Evolutionary conservation across 768 basidiomycete genomes (phyloP), one percentile per base, ranked within the genome.

Genomic region (Auriscalpium microsporum): DNA sequence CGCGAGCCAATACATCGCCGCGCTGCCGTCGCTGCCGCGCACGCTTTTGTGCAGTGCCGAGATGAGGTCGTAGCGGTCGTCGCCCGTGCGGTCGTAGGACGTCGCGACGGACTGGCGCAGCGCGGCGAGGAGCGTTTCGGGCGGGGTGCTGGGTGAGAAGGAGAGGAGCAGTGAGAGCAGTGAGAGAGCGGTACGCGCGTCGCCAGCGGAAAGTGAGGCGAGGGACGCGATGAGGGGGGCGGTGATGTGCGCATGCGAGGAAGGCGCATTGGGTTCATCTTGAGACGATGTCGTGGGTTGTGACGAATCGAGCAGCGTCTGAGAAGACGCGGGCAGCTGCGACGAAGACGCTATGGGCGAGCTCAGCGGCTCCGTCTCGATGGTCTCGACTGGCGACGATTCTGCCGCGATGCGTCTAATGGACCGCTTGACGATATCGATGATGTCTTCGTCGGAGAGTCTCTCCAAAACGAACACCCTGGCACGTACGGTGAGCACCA

Each of bases 1-100:
- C 10, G 90, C 89, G 19, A 94, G 75, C 89, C 90, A 94, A 66
- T 93, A 94, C 74, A 92, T 71, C 7, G 90, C 90, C 0, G 89
- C 91, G 62, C 76, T 76, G 7, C 81, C 82, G 58, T 91, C 81
- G 54, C 82, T 81, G 8, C 89, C 91, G 36, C 91, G 78, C 36
- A 93, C 78, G 56, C 81, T 82, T 68, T 94, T 94, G 71, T 94
- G 90, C 61, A 93, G 71, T 3, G 86, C 90, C 35, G 83, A 86
- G 61, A 90, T 90, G 81, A 87, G 83, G 67, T 91, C 88, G 64
- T 90, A 91, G 56, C 75, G 79, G 56, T 76, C 76, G 58, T 92
- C 91, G 3, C 89, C 88, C 9, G 78, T 78, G 36, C 90, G 79
- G 66, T 92, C 87, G 64, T 87, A 90, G 7, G 84, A 77, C 34